phyloP scores from a whole-genome alignment of 2,329 filamentous ascomycete species.

The Emergomyces orientalis region DNA sequence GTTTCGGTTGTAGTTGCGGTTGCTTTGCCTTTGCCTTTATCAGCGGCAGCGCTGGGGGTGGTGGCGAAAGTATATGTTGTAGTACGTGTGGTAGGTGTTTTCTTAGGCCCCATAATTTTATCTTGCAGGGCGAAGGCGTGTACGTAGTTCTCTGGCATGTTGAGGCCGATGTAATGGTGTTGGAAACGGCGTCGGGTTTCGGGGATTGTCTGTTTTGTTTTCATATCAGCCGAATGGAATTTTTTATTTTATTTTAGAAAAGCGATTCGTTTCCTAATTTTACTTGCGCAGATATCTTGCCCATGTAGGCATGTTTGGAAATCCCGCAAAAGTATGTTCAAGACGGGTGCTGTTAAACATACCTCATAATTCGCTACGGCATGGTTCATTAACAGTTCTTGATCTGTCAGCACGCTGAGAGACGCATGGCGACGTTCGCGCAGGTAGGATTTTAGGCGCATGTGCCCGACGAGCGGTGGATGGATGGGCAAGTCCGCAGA shows the following conservation, averaged over 20 bases:
- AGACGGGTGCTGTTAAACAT: slow-evolving; percentile 3
- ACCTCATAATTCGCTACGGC: slow-evolving; percentile 33
- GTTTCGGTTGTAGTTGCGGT: not conserved
- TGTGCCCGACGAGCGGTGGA: not conserved
- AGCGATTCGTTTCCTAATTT: no score
- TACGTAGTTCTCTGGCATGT: not conserved
- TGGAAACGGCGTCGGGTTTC: slow-evolving; percentile 31
- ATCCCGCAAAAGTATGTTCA: not conserved
- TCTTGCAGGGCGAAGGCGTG: slow-evolving; percentile 11
- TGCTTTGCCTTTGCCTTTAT: slow-evolving; percentile 2
- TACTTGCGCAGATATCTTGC: no score
- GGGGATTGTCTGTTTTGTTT: slow-evolving; percentile 27
- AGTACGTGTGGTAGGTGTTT: not conserved
- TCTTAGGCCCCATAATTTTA: not conserved
- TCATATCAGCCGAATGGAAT: not conserved
- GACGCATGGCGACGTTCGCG: slow-evolving; percentile 32
- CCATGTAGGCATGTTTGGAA: not conserved
- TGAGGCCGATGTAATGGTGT: slow-evolving; percentile 25
- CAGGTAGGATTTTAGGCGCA: slow-evolving; percentile 14
- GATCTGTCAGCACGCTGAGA: slow-evolving; percentile 30
- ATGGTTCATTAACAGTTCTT: slow-evolving; percentile 34
- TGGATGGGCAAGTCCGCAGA: slow-evolving; percentile 2
- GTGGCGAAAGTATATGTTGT: not conserved
- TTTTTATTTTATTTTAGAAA: not conserved
- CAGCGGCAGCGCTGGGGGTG: not conserved